A percentile compares a stretch with the other conserved stretches of the same genome.
Evolutionary conservation across 1,284 basidiomycete species (phyloP).

Genomic region (Laetiporus sulphureus): DNA sequence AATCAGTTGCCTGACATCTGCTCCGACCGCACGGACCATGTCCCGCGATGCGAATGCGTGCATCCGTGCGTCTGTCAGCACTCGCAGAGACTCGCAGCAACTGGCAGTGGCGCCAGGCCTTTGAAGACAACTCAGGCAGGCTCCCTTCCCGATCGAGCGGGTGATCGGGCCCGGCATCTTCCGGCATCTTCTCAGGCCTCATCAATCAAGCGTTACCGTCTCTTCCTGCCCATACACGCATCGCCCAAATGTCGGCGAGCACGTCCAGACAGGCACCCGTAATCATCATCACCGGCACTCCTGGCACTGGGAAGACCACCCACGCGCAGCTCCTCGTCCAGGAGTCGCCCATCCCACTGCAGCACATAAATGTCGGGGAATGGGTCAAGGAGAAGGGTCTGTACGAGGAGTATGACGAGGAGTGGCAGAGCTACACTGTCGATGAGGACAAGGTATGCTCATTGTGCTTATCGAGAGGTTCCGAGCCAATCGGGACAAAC

Average conservation of each 20-base stretch:
- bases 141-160: not conserved
- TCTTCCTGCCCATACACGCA: conserved; percentile 1
- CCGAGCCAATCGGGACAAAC: conserved; percentile 12
- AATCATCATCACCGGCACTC: conserved; percentile 90
- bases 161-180: conserved; percentile 5
- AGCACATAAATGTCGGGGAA: conserved; percentile 87
- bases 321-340: conserved; percentile 76
- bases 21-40: no score
- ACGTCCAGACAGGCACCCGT: conserved; percentile 49
- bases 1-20: no score
- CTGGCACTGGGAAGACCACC: conserved; percentile 86
- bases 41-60: no score
- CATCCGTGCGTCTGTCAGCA: no score
- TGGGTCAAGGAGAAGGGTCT: conserved; percentile 81
- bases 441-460: conserved; percentile 85
- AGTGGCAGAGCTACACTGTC: conserved; percentile 92
- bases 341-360: conserved; percentile 59
- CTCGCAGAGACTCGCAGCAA: not conserved
- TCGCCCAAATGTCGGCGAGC: conserved; percentile 11
- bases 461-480: not conserved
- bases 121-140: conserved; percentile 6
- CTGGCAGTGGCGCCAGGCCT: conserved; percentile 5
- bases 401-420: conserved; percentile 84
- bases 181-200: conserved; percentile 3
- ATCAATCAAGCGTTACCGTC: not conserved